phyloP scores from a whole-genome alignment of 805 yeast species.

The Torulaspora quercuum region DNA sequence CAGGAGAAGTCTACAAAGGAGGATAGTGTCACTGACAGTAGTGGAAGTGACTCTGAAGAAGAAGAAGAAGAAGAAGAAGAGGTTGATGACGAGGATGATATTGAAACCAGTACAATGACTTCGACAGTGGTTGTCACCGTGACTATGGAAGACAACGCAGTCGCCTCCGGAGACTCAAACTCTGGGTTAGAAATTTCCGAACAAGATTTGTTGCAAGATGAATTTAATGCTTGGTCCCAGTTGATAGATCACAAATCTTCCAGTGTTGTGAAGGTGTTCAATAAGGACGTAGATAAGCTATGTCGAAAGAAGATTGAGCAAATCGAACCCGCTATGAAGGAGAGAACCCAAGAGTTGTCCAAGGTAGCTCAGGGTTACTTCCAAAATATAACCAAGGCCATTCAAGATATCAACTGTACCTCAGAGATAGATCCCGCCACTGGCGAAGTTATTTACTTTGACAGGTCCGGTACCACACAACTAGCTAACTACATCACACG shows the following conservation, averaged over 20 bases:
- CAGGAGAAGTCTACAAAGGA: constrained; percentile 3
- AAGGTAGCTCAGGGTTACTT: constrained; percentile 28
- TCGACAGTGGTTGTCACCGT: constrained; percentile 23
- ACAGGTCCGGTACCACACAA: constrained; percentile 36
- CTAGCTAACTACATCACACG: constrained; percentile 43
- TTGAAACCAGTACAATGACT: constrained; percentile 19
- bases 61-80: constrained; percentile 10
- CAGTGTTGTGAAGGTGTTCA: constrained; percentile 41
- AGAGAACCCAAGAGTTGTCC: constrained; percentile 37
- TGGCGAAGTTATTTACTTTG: constrained; percentile 37
- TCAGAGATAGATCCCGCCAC: constrained; percentile 31
- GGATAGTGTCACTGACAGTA: constrained; percentile 2
- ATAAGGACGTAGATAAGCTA: constrained; percentile 35
- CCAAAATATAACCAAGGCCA: constrained; percentile 32
- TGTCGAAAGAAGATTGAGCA: constrained; percentile 29
- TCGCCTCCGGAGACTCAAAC: constrained; percentile 12
- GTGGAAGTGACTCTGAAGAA: constrained; percentile 3
- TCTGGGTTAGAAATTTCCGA: constrained; percentile 21
- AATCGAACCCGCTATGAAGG: constrained; percentile 35
- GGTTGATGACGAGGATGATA: constrained; percentile 12
- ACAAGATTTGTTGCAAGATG: constrained; percentile 33
- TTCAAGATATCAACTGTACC: constrained; percentile 41
- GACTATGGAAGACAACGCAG: constrained; percentile 16
- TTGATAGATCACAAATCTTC: constrained; percentile 39
- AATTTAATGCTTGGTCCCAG: constrained; percentile 37